Conservation (phyloP, 495 filamentous ascomycete species). For the Entonaema liquescens region DNA sequence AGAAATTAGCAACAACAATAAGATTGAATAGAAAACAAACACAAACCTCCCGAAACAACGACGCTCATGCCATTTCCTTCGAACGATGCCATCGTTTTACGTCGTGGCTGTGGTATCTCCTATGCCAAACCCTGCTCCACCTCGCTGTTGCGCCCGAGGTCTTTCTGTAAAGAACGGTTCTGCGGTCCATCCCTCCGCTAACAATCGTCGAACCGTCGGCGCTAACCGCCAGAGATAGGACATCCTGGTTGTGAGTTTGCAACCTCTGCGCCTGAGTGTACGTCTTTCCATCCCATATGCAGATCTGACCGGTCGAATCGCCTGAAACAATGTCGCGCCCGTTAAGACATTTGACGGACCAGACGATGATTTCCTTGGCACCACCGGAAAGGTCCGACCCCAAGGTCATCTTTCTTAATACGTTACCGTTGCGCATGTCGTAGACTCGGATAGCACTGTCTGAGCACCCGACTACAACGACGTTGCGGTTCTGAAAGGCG, state of each 20-base stretch:
- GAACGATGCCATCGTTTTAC: slow-evolving; percentile 94
- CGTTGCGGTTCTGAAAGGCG: slow-evolving; percentile 83
- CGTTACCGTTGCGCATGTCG: slow-evolving; percentile 79
- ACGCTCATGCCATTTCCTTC: slow-evolving; percentile 85
- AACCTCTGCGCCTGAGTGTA: slow-evolving; percentile 87
- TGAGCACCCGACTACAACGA: slow-evolving; percentile 87
- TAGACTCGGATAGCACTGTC: slow-evolving; percentile 91
- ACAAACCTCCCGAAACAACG: slow-evolving; percentile 88
- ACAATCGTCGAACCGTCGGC: slow-evolving; percentile 84
- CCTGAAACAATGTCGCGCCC: slow-evolving; percentile 93
- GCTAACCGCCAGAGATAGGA: slow-evolving; percentile 82
- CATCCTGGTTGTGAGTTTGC: slow-evolving; percentile 86
- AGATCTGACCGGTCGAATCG: slow-evolving; percentile 90
- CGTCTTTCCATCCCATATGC: slow-evolving; percentile 92
- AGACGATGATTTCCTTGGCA: slow-evolving; percentile 86
- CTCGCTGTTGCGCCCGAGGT: slow-evolving; percentile 65
- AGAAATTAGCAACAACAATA: slow-evolving; percentile 46
- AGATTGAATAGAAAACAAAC: slow-evolving; percentile 4
- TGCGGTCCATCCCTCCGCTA: slow-evolving; percentile 89
- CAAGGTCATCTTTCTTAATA: slow-evolving; percentile 82
- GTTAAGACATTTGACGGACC: slow-evolving; percentile 86
- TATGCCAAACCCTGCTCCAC: slow-evolving; percentile 87
- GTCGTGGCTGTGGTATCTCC: slow-evolving; percentile 87
- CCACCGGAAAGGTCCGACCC: slow-evolving; percentile 78
- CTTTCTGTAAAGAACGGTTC: slow-evolving; percentile 80